Evolutionary conservation across 129 eudicot genomes (phyloP).

Genomic region (Deinandra increscens): DNA sequence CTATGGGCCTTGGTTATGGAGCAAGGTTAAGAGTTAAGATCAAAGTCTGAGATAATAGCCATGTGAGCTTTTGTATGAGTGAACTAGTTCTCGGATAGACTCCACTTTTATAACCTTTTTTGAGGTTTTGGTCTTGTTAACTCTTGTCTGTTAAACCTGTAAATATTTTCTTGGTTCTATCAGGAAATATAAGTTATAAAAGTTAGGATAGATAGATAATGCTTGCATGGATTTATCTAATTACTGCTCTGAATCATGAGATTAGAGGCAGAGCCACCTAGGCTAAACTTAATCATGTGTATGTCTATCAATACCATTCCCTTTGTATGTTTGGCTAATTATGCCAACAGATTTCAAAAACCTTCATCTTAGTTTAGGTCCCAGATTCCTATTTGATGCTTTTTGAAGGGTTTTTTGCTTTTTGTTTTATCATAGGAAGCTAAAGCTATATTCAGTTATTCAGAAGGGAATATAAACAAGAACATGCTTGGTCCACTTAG

Average conservation of each 20-base stretch:
- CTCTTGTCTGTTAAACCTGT: background rate
- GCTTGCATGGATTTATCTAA: too few relatives aligned
- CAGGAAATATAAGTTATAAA: background rate
- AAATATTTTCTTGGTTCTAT: slow-evolving; percentile 1
- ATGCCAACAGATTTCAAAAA: background rate
- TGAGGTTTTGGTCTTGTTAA: background rate
- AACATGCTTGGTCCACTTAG: background rate
- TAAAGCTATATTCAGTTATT: background rate
- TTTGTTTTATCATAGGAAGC: background rate
- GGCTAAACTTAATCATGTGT: background rate
- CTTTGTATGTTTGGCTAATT: background rate
- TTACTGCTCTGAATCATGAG: background rate
- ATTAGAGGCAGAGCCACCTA: slow-evolving; percentile 1
- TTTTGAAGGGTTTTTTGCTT: background rate
- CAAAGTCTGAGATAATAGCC: background rate
- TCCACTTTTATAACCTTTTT: background rate
- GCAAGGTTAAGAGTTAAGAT: background rate
- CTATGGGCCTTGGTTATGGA: background rate
- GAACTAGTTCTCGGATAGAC: background rate
- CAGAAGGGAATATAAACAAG: background rate
- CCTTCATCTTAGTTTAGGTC: background rate
- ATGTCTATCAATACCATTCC: background rate
- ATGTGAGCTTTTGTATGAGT: background rate
- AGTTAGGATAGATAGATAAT: background rate
- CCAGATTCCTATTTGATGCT: slow-evolving; percentile 6